These are phyloP conservation scores for Penicillium cinerascens DNA, from an alignment of 495 filamentous ascomycete genomes.

Conservation along the genomic window DNA sequence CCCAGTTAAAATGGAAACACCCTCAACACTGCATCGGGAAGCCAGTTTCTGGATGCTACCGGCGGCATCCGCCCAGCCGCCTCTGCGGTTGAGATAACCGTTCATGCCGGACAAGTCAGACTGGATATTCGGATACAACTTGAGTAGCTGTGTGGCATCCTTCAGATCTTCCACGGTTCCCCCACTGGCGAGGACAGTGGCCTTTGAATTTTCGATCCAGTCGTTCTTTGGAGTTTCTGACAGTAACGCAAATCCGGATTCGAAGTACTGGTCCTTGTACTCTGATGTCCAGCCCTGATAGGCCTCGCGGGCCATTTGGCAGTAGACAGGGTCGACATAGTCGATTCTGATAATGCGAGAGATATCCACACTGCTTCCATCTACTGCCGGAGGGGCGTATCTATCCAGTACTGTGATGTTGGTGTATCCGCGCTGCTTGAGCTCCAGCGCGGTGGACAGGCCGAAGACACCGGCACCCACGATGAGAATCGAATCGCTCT, in stretches of 20 bases:
- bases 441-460: slow-evolving; percentile 26
- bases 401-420: slow-evolving; percentile 53
- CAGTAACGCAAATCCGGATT: slow-evolving; percentile 28
- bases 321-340: slow-evolving; percentile 65
- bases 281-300: slow-evolving; percentile 60
- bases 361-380: slow-evolving; percentile 59
- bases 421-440: slow-evolving; percentile 23
- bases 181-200: slow-evolving; percentile 17
- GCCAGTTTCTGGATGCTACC: slow-evolving; percentile 59
- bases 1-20: slow-evolving; percentile 28
- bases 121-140: slow-evolving; percentile 23
- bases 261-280: slow-evolving; percentile 23
- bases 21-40: slow-evolving; percentile 20
- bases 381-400: slow-evolving; percentile 48
- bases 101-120: slow-evolving; percentile 21
- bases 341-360: slow-evolving; percentile 68
- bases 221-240: slow-evolving; percentile 24
- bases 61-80: slow-evolving; percentile 75
- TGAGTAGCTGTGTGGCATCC: slow-evolving; percentile 18
- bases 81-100: slow-evolving; percentile 66
- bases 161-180: slow-evolving; percentile 21
- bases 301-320: slow-evolving; percentile 57
- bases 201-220: slow-evolving; percentile 22
- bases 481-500: slow-evolving; percentile 34
- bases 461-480: slow-evolving; percentile 35